Evolutionary conservation across 164 flowering plant species (phyloP), one percentile per base, ranked within the genome.

Genomic region (Taxillus chinensis): DNA sequence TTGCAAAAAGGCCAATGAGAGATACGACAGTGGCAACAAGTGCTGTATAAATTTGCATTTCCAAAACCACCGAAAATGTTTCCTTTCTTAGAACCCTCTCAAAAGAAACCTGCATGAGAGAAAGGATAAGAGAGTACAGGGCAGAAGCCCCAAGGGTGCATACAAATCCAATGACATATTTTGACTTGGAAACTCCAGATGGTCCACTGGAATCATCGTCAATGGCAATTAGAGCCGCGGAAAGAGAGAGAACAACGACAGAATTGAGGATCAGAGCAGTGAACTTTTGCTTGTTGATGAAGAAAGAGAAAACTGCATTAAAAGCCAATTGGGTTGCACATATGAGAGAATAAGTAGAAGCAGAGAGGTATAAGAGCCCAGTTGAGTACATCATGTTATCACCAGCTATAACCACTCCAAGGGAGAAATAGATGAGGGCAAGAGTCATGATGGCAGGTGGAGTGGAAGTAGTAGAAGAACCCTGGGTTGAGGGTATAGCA

Each of bases 271-370:
- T 55, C 39, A 38, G 13, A 38, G 58, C 7, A 8, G 58, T 55
- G 38, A 55, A 55, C 40, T 55, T 55, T 38, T 55, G 58, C 9
- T 55, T 55, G 13, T 55, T 55, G 58, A 55, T 55, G 58, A 55
- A 55, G 40, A 17, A 55, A 38, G 58, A 55, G 38, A 55, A 38
- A 55, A 55, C 40, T 17, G 58, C 38, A 38, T 55, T 55, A 11
- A 55, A 55, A 7, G 58, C 58, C 40, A 55, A 38, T 55, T 55
- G 58, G 58, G 58, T 6, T 5, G 58, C 38, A 11, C 58, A 55
- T 3, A 48, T 48, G 12, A 48, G 51, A 14, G 51, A 48, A 48
- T 48, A 48, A 48, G 51, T 48, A 48, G 58, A 55, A 38, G 58
- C 27, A 38, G 58, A 55, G 37, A 55, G 38, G 58, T 55, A 55